Base-by-base conservation (phyloP, 768 basidiomycete genomes). In the Kwoniella sp. region DNA sequence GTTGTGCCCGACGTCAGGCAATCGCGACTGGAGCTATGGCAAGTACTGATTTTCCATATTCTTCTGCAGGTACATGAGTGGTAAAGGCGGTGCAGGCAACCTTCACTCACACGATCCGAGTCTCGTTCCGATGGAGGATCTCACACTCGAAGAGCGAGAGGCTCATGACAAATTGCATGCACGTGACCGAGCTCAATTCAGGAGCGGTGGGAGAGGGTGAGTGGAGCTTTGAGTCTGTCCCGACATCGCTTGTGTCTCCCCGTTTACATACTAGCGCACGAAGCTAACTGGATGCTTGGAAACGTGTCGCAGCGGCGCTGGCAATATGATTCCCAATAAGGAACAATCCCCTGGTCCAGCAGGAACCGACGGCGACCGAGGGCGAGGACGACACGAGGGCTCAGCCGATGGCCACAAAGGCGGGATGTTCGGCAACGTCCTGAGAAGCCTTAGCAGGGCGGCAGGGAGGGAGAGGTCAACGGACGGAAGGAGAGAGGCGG, bases 131-230 rank as follows among this genome's bases (percentile, higher is more conserved):
- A 29, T 75, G 50, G 47, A 66, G 47, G 68, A 61, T 37, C 68
- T 78, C 53, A 66, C 73, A 8, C 62, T 73, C 26, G 77, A 80
- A 55, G 79, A 80, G 57, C 64, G 70, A 48, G 77, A 73, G 37
- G 76, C 77, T 2, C 55, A 71, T 54, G 67, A 67, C 22, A 76
- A 72, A 63, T 48, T 76, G 26, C 73, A 76, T 48, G 65, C 67
- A 41, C 52, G 74, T 34, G 68, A 73, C 20, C 55, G 41, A 26
- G 41, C 67, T 1, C 63, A 63, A 17, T 69, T 63, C 9, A 47
- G 62, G 53, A 73, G 56, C 47, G 65, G 66, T 12, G 79, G 79
- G 13, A 59, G 75, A 63, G 78, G 78, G 75, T 76, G 61, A 70
- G 75, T 72, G 23, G 20, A 11, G 4, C 38, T 67, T n/a, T n/a